Evolutionary conservation across 768 basidiomycete species (phyloP), one percentile per base, ranked within the genome.

Genomic region (Lyophyllum semitale): DNA sequence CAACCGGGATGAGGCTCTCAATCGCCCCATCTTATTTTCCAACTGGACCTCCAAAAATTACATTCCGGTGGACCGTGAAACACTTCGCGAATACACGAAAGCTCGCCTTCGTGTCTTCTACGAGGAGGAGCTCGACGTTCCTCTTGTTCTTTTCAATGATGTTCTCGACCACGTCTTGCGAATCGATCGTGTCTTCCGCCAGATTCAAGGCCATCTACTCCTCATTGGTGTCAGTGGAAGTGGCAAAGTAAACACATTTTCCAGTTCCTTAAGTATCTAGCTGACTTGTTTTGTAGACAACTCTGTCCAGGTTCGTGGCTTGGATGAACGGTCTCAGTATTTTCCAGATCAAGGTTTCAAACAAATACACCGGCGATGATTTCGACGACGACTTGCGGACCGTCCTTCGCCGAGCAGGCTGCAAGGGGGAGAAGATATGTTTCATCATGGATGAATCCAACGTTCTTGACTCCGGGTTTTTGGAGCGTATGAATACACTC

Each of bases 361-460:
- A 98, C 78, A 96, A 95, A 69, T 99, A 99, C 69, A 97, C 94
- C 1, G 95, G 93, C 22, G 95, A 96, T 15, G 97, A 99, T 70
- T 99, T 99, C 63, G 97, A 99, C 62, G 96, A 99, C 60, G 97
- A 99, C 70, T 79, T 99, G 42, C 87, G 97, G 38, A 92, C 87
- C 0, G 97, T 99, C 5, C 85, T 99, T 33, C 92, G 97, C 41
- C 89, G 97, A 32, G 80, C 96, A 7, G 97, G 97, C 6, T 98
- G 95, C 78, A 99, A 98, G 68, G 95, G 95, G 62, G 97, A 99
- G 73, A 98, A 98, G 75, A 89, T 99, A 46, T 98, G 95, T 70
- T 99, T 99, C 80, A 98, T 99, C 76, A 98, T 99, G 97, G 97
- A 99, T 71, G 97, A 99, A 70, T 98, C 97, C 3, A 98, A 99